Evolutionary conservation across 2,329 filamentous ascomycete species (phyloP), one percentile per base, ranked within the genome.

Genomic region (Chrysosporium queenslandicum): DNA sequence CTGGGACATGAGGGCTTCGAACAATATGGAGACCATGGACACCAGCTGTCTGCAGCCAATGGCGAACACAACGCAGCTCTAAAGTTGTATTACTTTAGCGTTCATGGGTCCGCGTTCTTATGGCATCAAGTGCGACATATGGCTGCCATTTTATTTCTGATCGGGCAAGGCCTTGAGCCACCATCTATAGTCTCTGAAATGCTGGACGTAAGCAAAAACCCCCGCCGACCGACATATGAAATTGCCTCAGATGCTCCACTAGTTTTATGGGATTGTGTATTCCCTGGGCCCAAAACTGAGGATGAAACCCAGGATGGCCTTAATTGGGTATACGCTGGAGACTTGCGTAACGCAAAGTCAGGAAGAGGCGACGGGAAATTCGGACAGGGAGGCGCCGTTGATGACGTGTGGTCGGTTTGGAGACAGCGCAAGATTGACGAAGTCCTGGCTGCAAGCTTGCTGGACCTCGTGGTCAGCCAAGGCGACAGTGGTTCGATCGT

Each of bases 121-220:
- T 98, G 92, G 92, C 92, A 98, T 71, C 92, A 98, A 71, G 94
- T 98, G 59, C 83, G 92, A 21, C 87, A 91, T 72, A 90, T 98
- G 80, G 83, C 94, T n/a, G 81, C 84, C 14, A 75, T 97, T 5
- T 74, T 98, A n/a, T 97, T 98, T 73, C 75, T 92, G 9, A 82
- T 97, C 7, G 92, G 87, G 25, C 92, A 98, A 70, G 82, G 88
- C 0, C 78, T 94, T 14, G 92, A 98, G 67, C 66, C 75, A 25
- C 85, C 90, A 0, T 78, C 78, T 0, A 71, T 97, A 12, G 75
- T 97, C 40, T 76, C 80, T 48, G 76, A 83, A 21, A 74, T 98
- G 39, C 77, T 98, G 23, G 86, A 97, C 64, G 74, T 86, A 7
- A 63, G 73, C 25, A 77, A 77, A 58, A 83, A 83, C 60, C 87